Evolutionary conservation across 2,329 filamentous ascomycete genomes (phyloP), one percentile per base, ranked within the genome.

Genomic region (Penicillium sp.): DNA sequence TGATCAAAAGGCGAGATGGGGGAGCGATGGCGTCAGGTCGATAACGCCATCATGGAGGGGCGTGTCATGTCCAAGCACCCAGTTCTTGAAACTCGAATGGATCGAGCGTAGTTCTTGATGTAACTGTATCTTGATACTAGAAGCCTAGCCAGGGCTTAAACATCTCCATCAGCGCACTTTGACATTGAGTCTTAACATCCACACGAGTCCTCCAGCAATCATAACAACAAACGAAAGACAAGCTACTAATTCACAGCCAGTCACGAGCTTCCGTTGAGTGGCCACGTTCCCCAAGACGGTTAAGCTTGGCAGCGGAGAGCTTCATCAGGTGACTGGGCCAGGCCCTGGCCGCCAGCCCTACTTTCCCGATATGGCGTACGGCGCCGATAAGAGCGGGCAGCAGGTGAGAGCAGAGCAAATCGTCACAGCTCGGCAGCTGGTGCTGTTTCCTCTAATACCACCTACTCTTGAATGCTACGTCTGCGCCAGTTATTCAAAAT

Each of bases 401-500:
- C 62, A 61, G 63, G 56, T 55, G 59, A 62, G 63, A 63, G 60
- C 54, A 42, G 43, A 60, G 61, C 60, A 59, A 61, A 62, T 63
- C 63, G 54, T 62, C 65, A 55, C 52, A 48, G 57, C 37, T 52
- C 12, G 17, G 28, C 42, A 41, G 51, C 39, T 37, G 25, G 22
- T 52, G 12, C 34, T 57, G 14, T 47, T 47, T 39, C 41, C 15
- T 54, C 31, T n/a, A 28, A 39, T 54, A 22, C 14, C 31, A 42
- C 49, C 38, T 43, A 42, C 37, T 22, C 34, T 61, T 71, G 59
- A 17, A 75, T 74, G 71, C 59, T 68, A 28, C 65, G 66, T 48
- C 73, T 84, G 59, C 79, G 78, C 53, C 74, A 67, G 56, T 61
- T 80, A n/a, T 66, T 79, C 70, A 84, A 72, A 73, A 90, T 90